A percentile compares a stretch with the other conserved stretches of the same genome.
Evolutionary conservation across 2,329 filamentous ascomycete species (phyloP).

Genomic region (Pleomassaria siparia): DNA sequence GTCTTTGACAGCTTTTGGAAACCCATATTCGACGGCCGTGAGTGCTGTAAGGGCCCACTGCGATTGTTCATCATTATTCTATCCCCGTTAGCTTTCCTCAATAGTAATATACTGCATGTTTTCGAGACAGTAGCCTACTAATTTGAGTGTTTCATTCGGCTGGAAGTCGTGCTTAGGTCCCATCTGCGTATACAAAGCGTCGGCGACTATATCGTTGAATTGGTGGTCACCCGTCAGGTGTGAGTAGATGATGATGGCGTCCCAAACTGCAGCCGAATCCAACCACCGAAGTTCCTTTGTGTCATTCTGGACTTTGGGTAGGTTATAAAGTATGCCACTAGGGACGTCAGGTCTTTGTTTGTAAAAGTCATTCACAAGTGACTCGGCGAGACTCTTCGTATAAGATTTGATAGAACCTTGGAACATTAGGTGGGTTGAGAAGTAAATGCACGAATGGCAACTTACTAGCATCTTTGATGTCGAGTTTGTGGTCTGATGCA

Average conservation of each 20-base stretch:
- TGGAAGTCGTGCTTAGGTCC: not conserved
- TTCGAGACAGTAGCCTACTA: not conserved
- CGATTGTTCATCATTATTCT: conserved; percentile 70
- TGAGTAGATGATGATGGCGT: conserved; percentile 1
- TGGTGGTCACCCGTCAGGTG: conserved; percentile 2
- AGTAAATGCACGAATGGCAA: not conserved
- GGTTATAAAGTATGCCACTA: not conserved
- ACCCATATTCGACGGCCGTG: conserved; percentile 66
- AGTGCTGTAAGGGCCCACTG: conserved; percentile 70
- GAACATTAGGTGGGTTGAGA: not conserved
- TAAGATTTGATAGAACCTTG: not conserved
- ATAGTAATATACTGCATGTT: no score
- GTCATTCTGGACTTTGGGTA: not conserved
- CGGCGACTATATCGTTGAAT: conserved; percentile 3
- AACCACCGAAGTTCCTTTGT: not conserved
- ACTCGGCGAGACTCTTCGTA: not conserved
- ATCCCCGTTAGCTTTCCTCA: not conserved
- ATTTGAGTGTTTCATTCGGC: not conserved
- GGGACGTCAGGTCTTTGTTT: not conserved
- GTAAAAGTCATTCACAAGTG: conserved; percentile 1
- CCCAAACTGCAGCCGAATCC: not conserved
- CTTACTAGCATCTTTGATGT: not conserved
- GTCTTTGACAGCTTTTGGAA: conserved; percentile 52
- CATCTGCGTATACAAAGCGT: conserved; percentile 1
- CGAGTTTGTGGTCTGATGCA: not conserved